Conservation (phyloP, 164 flowering plant species). For the Warburgia ugandensis region DNA sequence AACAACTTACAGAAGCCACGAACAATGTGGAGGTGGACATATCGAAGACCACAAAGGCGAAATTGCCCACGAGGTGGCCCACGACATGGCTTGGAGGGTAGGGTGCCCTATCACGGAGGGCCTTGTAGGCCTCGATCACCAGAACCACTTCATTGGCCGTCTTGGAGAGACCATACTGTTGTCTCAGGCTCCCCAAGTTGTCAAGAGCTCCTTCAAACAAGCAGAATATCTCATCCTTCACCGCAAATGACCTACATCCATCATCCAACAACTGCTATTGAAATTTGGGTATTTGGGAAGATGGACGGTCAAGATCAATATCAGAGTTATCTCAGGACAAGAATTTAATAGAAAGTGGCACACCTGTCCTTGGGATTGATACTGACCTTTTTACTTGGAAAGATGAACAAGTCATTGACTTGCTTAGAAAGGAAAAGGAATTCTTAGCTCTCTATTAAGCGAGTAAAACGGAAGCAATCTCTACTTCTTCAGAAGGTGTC, state of each 20-base stretch:
- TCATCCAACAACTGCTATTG: neutral
- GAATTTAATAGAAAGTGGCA: too few species aligned
- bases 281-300: too few species aligned
- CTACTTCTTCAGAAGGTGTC: too few species aligned
- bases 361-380: too few species aligned
- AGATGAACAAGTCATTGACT: too few species aligned
- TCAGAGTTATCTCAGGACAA: too few species aligned
- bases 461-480: too few species aligned
- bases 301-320: too few species aligned
- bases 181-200: slow-evolving; percentile 51
- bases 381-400: too few species aligned
- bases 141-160: slow-evolving; percentile 64
- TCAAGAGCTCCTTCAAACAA: slow-evolving; percentile 56
- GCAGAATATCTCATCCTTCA: slow-evolving; percentile 53
- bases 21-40: slow-evolving; percentile 49
- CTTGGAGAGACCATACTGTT: slow-evolving; percentile 69
- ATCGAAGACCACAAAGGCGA: slow-evolving; percentile 70
- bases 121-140: slow-evolving; percentile 68
- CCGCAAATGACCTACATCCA: slow-evolving; percentile 16
- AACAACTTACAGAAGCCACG: slow-evolving; percentile 54
- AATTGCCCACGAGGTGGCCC: slow-evolving; percentile 59
- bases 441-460: too few species aligned
- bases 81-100: slow-evolving; percentile 76
- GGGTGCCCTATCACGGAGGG: slow-evolving; percentile 80
- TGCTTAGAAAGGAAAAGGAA: too few species aligned